Evolutionary conservation across 371 early-diverging fungal genomes (phyloP).

Genomic region (Rhizopus delemar): DNA sequence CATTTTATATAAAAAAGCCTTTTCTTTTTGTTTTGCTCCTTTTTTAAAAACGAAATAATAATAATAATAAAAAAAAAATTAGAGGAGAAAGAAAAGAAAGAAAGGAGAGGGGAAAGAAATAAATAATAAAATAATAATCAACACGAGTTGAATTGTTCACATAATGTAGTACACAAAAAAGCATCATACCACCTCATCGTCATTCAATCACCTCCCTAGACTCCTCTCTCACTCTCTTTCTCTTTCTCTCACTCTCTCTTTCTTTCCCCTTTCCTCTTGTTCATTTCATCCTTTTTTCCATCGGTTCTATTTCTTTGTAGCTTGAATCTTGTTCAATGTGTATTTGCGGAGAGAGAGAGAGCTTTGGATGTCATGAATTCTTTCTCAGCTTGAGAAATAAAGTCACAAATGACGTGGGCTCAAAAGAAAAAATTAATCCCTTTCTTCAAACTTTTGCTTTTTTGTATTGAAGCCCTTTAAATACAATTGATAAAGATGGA

Average conservation of each 20-base stretch:
- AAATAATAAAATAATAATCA: constrained; percentile 9
- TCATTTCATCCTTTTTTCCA: not conserved
- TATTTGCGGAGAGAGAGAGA: too few relatives aligned
- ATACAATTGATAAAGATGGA: constrained; percentile 56
- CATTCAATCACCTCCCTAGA: constrained; percentile 2
- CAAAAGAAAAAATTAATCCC: not conserved
- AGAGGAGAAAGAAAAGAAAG: constrained; percentile 11
- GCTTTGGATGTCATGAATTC: too few relatives aligned
- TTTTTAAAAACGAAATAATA: constrained; percentile 5
- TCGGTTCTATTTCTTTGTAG: not conserved
- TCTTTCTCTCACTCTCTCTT: not conserved
- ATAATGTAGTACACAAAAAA: constrained; percentile 10
- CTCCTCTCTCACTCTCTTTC: not conserved
- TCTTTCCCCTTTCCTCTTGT: not conserved
- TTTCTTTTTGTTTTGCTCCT: not conserved
- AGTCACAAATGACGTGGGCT: constrained; percentile 24
- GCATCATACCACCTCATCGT: constrained; percentile 15
- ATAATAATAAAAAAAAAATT: constrained; percentile 9
- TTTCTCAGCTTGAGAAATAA: too few relatives aligned
- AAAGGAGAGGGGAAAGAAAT: constrained; percentile 9
- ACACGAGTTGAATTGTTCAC: constrained; percentile 3
- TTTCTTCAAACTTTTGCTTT: not conserved
- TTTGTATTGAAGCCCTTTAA: not conserved
- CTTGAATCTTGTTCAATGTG: not conserved
- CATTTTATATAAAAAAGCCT: not conserved